These are phyloP conservation scores for Crataegus laevigata DNA, from an alignment of 306 rosid genomes.

Conservation along the genomic window DNA sequence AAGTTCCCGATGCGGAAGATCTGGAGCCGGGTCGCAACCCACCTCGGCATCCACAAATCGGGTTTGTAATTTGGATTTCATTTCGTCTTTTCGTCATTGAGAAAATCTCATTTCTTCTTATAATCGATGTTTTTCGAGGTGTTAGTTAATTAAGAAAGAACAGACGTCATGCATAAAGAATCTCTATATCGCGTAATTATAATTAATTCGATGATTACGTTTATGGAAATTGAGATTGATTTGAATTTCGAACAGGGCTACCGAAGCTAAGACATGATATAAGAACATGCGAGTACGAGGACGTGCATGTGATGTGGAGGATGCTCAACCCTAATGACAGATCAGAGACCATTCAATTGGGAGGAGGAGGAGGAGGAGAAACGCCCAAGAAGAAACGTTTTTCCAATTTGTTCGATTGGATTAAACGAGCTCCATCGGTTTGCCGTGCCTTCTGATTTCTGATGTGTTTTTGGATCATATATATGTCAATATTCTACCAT, in stretches of 20 bases:
- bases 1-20: constrained; percentile 29
- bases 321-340: constrained; percentile 55
- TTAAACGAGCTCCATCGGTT: constrained; percentile 41
- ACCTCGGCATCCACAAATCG: constrained; percentile 40
- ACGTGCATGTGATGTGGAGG: constrained; percentile 88
- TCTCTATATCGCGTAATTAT: not conserved
- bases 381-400: constrained; percentile 18
- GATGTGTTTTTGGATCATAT: not conserved
- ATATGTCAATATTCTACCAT: not conserved
- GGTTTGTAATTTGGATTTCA: constrained; percentile 22
- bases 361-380: not conserved
- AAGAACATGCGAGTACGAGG: constrained; percentile 61
- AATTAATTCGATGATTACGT: not conserved
- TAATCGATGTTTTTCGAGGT: too few species aligned
- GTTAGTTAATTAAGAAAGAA: too few species aligned
- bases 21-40: constrained; percentile 34
- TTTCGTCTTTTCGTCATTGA: not conserved
- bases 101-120: too few species aligned
- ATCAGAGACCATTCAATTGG: constrained; percentile 17
- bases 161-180: too few species aligned
- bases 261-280: constrained; percentile 54
- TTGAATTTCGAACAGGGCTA: constrained; percentile 33
- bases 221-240: not conserved
- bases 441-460: constrained; percentile 16
- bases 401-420: constrained; percentile 50